Evolutionary conservation across 495 filamentous ascomycete species (phyloP).

Genomic region (Daldinia caldariorum): DNA sequence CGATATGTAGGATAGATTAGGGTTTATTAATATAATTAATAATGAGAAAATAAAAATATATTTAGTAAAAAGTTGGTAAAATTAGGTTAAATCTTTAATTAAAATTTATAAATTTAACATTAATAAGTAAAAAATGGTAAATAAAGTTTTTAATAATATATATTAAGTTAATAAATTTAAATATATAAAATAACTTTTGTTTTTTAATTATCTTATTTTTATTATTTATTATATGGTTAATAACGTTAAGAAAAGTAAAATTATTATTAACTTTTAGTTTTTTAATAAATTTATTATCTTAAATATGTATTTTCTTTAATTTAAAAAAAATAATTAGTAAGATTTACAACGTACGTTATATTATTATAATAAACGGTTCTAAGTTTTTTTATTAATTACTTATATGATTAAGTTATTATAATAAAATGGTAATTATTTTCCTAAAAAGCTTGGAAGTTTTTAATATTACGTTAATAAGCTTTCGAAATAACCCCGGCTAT

Average conservation of each 20-base stretch:
- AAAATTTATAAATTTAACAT: slow-evolving; percentile 1
- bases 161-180: too few relatives aligned
- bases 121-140: neutral
- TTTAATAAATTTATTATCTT: neutral
- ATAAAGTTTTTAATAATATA: too few relatives aligned
- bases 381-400: too few relatives aligned
- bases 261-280: neutral
- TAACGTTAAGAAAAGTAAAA: neutral
- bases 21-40: neutral
- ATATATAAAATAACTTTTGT: too few relatives aligned
- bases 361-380: too few relatives aligned
- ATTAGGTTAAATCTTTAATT: neutral
- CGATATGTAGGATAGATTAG: neutral
- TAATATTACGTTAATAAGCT: neutral
- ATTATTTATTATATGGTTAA: neutral
- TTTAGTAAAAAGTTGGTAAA: neutral
- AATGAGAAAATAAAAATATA: neutral
- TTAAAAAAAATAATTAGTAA: neutral
- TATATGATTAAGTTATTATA: too few relatives aligned
- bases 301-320: neutral
- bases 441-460: too few relatives aligned
- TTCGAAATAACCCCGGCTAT: neutral
- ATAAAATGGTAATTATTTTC: too few relatives aligned
- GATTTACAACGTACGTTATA: too few relatives aligned
- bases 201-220: neutral